Evolutionary conservation across 2,329 filamentous ascomycete species (phyloP).

Genomic region (Aschersonia sp.): DNA sequence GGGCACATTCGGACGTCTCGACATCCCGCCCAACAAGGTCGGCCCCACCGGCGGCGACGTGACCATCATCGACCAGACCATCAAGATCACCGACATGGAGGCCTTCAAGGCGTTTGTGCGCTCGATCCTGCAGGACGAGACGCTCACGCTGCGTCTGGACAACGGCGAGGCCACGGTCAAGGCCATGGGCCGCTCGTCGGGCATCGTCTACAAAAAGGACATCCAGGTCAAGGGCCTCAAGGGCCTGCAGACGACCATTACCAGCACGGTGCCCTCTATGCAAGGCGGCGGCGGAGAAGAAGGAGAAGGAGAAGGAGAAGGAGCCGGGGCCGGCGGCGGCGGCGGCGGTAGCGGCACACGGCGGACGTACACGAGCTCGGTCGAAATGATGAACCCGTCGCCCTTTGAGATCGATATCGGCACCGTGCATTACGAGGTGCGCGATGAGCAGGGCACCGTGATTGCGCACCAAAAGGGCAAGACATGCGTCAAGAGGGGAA

Average conservation of each 20-base stretch:
- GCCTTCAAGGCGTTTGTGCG: constrained; percentile 1
- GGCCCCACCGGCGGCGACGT: not conserved
- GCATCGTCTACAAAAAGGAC: constrained; percentile 1
- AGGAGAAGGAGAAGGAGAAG: not conserved
- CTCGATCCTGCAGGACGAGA: not conserved
- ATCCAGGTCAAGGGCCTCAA: not conserved
- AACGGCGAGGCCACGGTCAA: not conserved
- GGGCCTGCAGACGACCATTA: not conserved
- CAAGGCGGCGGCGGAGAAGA: not conserved
- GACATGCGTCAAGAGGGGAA: not conserved
- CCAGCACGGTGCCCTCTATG: not conserved
- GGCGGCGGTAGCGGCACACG: too few species aligned
- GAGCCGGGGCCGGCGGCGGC: not conserved
- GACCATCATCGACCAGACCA: not conserved
- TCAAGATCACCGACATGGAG: not conserved
- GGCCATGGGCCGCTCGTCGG: not conserved
- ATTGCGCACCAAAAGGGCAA: not conserved
- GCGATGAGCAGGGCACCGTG: not conserved
- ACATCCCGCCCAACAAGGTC: not conserved
- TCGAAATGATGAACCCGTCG: not conserved
- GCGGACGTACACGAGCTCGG: not conserved
- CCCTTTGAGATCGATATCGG: constrained; percentile 1
- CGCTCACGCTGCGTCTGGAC: not conserved
- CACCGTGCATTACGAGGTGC: not conserved
- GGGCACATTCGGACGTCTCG: not conserved